Percentiles rank a stretch among this genome's conserved stretches.
Conservation (phyloP, 257 asterid genomes). For the Anisodus acutangulus region DNA sequence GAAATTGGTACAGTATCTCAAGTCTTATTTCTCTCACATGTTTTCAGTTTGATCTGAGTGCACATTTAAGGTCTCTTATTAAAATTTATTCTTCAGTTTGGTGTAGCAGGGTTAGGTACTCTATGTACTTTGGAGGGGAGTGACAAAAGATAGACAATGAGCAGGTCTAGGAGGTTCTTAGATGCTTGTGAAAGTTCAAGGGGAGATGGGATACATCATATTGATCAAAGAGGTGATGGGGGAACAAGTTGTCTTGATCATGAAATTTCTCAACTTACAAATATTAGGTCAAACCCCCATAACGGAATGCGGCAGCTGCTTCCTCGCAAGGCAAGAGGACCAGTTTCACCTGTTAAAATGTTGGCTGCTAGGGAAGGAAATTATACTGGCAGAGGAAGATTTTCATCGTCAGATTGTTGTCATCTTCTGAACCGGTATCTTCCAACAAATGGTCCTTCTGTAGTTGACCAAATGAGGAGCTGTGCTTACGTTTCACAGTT, state of each 20-base stretch:
- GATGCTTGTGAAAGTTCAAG: constrained; percentile 39
- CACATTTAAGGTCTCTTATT: neutral
- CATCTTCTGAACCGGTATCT: constrained; percentile 78
- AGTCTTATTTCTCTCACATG: neutral
- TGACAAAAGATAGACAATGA: constrained; percentile 48
- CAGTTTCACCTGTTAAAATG: constrained; percentile 82
- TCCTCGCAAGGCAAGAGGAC: constrained; percentile 53
- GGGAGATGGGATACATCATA: constrained; percentile 42
- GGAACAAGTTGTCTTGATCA: constrained; percentile 44
- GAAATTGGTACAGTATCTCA: neutral
- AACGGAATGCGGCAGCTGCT: constrained; percentile 42
- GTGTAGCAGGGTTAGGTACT: constrained; percentile 6
- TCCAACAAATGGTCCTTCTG: constrained; percentile 66
- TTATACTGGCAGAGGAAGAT: constrained; percentile 78
- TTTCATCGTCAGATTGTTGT: constrained; percentile 75
- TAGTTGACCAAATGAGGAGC: constrained; percentile 66
- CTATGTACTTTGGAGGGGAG: neutral
- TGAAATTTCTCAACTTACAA: constrained; percentile 69
- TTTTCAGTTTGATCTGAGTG: constrained; percentile 7
- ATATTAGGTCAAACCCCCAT: constrained; percentile 57
- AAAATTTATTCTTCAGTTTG: neutral
- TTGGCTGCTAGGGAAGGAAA: constrained; percentile 79
- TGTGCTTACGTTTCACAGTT: constrained; percentile 81
- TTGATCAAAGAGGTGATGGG: constrained; percentile 31
- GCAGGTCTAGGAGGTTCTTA: constrained; percentile 50